Evolutionary conservation across 2,329 filamentous ascomycete species (phyloP).

Genomic region (Botrytis cinerea): DNA sequence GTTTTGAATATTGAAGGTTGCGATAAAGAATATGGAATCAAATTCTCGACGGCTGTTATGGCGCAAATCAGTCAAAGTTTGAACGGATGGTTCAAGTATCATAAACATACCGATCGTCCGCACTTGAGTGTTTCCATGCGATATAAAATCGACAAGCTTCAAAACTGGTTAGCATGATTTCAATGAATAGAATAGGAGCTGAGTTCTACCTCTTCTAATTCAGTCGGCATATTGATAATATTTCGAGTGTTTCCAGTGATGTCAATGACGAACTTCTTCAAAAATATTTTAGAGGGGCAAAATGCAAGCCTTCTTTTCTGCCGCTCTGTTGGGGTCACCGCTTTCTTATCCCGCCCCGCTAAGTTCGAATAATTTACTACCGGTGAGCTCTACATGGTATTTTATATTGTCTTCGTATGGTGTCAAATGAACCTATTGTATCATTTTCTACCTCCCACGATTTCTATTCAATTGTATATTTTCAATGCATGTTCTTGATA

Average conservation of each 20-base stretch:
- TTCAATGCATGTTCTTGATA: background rate
- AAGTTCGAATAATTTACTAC: background rate
- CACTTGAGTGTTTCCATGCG: conserved; percentile 88
- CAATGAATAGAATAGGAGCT: background rate
- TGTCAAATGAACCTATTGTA: background rate
- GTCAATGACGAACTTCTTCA: conserved; percentile 8
- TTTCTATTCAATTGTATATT: background rate
- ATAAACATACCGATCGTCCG: conserved; percentile 67
- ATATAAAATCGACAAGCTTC: conserved; percentile 89
- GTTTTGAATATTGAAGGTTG: conserved; percentile 83
- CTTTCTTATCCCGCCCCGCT: background rate
- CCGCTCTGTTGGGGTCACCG: conserved; percentile 1
- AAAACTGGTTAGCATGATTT: conserved; percentile 25
- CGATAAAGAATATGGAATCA: conserved; percentile 76
- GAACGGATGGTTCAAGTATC: conserved; percentile 4
- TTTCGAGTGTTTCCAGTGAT: conserved; percentile 17
- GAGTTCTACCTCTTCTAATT: conserved; percentile 68
- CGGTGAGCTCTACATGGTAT: background rate
- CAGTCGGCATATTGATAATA: conserved; percentile 61
- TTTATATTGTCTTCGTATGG: background rate
- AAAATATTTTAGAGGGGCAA: conserved; percentile 23
- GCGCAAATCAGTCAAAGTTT: conserved; percentile 31
- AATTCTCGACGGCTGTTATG: conserved; percentile 71
- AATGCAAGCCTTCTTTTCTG: conserved; percentile 18
- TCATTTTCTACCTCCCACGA: background rate